Percentiles rank a stretch among this genome's conserved stretches.
phyloP scores from a whole-genome alignment of 1,139 yeast genomes.

The Pichia sp. region DNA sequence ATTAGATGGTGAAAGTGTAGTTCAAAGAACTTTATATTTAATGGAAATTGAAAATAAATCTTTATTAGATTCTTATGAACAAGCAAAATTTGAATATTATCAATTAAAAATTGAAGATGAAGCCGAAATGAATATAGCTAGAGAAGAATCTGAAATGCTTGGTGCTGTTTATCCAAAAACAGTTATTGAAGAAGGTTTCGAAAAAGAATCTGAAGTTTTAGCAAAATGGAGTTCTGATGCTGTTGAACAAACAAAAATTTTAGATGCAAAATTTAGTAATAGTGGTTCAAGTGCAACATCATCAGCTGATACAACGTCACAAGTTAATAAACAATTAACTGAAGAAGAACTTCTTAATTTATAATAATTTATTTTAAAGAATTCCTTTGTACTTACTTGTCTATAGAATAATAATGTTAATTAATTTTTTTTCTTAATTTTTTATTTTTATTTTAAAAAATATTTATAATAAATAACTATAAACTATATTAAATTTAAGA shows the following conservation, averaged over 20 bases:
- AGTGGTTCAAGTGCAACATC: constrained; percentile 14
- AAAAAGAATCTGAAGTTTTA: constrained; percentile 63
- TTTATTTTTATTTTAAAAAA: no score
- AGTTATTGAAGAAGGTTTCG: constrained; percentile 60
- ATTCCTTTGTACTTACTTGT: constrained; percentile 1
- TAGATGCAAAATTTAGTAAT: constrained; percentile 31
- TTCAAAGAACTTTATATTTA: constrained; percentile 80
- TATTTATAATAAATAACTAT: no score
- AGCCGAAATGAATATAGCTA: constrained; percentile 62
- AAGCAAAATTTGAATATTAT: constrained; percentile 84
- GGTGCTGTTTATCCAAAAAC: constrained; percentile 70
- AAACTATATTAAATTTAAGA: no score
- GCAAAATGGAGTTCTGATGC: constrained; percentile 74
- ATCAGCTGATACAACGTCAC: constrained; percentile 13
- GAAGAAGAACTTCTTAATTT: constrained; percentile 23
- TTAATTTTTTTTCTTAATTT: no score
- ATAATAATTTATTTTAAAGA: constrained; percentile 2
- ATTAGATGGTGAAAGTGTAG: constrained; percentile 90
- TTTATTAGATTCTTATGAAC: constrained; percentile 65
- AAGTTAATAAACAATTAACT: constrained; percentile 11
- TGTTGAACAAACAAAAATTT: constrained; percentile 46
- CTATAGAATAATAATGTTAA: constrained; percentile 3
- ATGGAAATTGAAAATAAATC: constrained; percentile 37
- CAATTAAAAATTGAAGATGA: constrained; percentile 81
- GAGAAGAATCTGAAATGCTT: constrained; percentile 80